phyloP scores from a whole-genome alignment of 768 basidiomycete genomes.

The Porphyrellus cyaneotinctus region DNA sequence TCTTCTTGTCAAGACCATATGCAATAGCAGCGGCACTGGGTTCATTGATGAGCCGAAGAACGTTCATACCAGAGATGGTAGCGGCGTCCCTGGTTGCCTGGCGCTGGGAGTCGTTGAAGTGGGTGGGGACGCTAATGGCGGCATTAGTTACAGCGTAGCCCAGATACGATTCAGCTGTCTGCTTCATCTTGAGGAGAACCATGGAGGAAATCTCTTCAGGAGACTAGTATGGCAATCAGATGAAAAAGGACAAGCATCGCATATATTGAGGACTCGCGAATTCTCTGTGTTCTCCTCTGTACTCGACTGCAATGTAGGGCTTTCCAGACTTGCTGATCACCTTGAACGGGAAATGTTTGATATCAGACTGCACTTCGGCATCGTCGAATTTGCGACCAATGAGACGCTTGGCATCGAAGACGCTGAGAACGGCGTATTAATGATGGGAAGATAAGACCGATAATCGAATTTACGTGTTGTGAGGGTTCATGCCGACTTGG shows the following conservation, averaged over 20 bases:
- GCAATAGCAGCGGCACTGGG: conserved; percentile 98
- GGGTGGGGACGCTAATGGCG: conserved; percentile 93
- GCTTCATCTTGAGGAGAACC: conserved; percentile 98
- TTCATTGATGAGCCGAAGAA: conserved; percentile 98
- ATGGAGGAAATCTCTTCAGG: conserved; percentile 98
- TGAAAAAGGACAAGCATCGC: conserved; percentile 1
- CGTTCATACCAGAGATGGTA: conserved; percentile 88
- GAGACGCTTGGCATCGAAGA: conserved; percentile 97
- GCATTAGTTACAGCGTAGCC: conserved; percentile 82
- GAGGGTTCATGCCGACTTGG: conserved; percentile 98
- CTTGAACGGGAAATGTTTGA: conserved; percentile 93
- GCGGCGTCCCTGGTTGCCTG: conserved; percentile 99
- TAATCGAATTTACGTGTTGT: conserved; percentile 59
- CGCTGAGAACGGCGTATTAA: conserved; percentile 42
- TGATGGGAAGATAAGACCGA: not conserved
- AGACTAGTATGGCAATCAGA: conserved; percentile 50
- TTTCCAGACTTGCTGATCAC: conserved; percentile 85
- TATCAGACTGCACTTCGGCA: conserved; percentile 74
- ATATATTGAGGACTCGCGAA: conserved; percentile 55
- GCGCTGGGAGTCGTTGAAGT: conserved; percentile 99
- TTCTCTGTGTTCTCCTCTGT: conserved; percentile 90
- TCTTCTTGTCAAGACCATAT: conserved; percentile 97
- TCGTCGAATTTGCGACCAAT: conserved; percentile 94
- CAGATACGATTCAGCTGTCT: conserved; percentile 95
- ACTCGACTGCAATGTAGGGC: conserved; percentile 84